A percentile compares a stretch with the other conserved stretches of the same genome.
These are phyloP conservation scores for Moniliella sp. DNA, from an alignment of 1,284 basidiomycete species.

Conservation along the genomic window DNA sequence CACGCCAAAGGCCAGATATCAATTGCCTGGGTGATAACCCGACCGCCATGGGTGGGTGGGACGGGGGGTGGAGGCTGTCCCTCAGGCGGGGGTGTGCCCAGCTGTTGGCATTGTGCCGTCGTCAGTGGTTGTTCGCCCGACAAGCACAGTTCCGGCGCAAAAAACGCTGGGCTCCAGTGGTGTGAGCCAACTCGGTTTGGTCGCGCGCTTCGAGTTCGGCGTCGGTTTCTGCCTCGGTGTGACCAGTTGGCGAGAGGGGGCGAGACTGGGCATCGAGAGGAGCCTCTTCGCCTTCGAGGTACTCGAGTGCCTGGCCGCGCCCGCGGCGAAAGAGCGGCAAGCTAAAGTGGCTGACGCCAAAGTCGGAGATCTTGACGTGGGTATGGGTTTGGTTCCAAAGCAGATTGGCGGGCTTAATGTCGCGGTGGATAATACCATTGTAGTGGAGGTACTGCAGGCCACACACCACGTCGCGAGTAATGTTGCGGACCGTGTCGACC, in stretches of 20 bases:
- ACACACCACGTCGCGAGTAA: constrained; percentile 72
- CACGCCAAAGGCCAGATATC: constrained; percentile 97
- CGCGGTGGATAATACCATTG: constrained; percentile 94
- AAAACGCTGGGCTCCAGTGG: constrained; percentile 96
- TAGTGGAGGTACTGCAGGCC: constrained; percentile 85
- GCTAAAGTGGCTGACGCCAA: constrained; percentile 87
- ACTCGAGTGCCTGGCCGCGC: constrained; percentile 40
- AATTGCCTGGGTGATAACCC: constrained; percentile 65
- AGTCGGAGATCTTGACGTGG: constrained; percentile 81
- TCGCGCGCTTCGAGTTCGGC: constrained; percentile 93
- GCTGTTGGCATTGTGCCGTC: no score
- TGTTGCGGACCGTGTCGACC: constrained; percentile 59
- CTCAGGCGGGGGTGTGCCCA: neutral
- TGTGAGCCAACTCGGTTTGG: constrained; percentile 68
- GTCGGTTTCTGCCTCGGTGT: constrained; percentile 70
- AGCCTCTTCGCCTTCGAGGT: constrained; percentile 36
- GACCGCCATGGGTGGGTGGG: neutral
- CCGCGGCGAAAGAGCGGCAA: constrained; percentile 43
- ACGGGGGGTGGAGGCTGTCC: no score
- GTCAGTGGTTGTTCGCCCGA: no score
- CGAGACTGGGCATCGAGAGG: constrained; percentile 36
- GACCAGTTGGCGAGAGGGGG: constrained; percentile 47
- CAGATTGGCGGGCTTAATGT: constrained; percentile 97
- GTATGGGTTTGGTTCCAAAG: constrained; percentile 58
- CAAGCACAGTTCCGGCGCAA: constrained; percentile 88